These are phyloP conservation scores for Serendipita sp. DNA, from an alignment of 768 basidiomycete genomes.

Conservation along the genomic window DNA sequence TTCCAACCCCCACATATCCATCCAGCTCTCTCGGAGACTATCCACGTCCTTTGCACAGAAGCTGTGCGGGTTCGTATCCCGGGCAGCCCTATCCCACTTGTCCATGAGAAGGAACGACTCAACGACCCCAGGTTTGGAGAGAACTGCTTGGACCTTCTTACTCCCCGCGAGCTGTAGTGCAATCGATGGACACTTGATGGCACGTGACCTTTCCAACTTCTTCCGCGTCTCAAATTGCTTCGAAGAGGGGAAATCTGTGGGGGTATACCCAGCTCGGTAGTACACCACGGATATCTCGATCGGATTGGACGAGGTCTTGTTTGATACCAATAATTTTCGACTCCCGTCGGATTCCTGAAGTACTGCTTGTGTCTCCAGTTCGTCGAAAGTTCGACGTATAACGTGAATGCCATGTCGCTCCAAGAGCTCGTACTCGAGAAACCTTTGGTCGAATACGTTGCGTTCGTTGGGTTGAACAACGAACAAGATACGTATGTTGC, in stretches of 20 bases:
- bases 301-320: slow-evolving; percentile 21
- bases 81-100: slow-evolving; percentile 10
- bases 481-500: slow-evolving; percentile 45
- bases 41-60: slow-evolving; percentile 28
- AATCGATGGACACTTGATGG: slow-evolving; percentile 87
- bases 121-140: slow-evolving; percentile 55
- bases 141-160: slow-evolving; percentile 88
- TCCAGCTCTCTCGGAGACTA: slow-evolving; percentile 59
- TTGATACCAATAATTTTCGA: slow-evolving; percentile 14
- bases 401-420: slow-evolving; percentile 67
- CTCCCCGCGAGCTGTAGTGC: slow-evolving; percentile 88
- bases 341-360: slow-evolving; percentile 20
- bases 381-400: slow-evolving; percentile 57
- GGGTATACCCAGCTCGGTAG: slow-evolving; percentile 80
- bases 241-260: slow-evolving; percentile 56
- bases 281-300: slow-evolving; percentile 79
- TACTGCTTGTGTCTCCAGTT: slow-evolving; percentile 43
- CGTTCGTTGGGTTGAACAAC: slow-evolving; percentile 81
- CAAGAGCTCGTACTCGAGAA: slow-evolving; percentile 73
- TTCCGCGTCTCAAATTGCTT: slow-evolving; percentile 57
- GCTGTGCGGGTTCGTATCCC: slow-evolving; percentile 17
- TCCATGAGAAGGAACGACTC: slow-evolving; percentile 46
- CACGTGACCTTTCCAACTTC: slow-evolving; percentile 59
- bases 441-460: slow-evolving; percentile 88
- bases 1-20: slow-evolving; percentile 75